Conservation (phyloP, 495 filamentous ascomycete genomes). For the Ascobolus immersus region DNA sequence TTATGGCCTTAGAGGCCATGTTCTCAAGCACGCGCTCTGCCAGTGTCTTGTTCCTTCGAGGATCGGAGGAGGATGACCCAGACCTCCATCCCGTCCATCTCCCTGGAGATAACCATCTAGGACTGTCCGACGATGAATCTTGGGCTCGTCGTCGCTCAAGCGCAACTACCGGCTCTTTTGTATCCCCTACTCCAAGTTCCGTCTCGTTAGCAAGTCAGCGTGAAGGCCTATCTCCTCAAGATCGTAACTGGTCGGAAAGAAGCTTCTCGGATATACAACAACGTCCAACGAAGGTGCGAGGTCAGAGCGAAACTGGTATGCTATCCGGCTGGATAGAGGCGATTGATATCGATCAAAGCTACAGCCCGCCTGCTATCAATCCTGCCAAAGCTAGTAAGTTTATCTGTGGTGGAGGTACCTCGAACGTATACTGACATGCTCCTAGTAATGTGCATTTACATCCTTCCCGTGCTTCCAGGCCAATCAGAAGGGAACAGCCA, state of each 20-base stretch:
- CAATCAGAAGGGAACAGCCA: conserved; percentile 27
- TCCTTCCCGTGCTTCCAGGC: conserved; percentile 32
- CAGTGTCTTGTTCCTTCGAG: conserved; percentile 61
- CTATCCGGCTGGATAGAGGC: conserved; percentile 72
- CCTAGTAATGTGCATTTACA: conserved; percentile 67
- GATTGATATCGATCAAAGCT: conserved; percentile 60
- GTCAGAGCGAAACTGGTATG: conserved; percentile 20
- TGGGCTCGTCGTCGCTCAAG: conserved; percentile 16
- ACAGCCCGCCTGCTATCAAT: conserved; percentile 53
- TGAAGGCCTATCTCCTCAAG: conserved; percentile 11
- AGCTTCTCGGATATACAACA: no score
- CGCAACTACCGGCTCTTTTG: conserved; percentile 28
- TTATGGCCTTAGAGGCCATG: conserved; percentile 76
- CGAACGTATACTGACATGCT: conserved; percentile 6
- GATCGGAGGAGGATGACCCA: conserved; percentile 66
- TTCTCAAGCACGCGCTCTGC: conserved; percentile 73
- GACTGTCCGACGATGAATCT: conserved; percentile 23
- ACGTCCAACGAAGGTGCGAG: conserved; percentile 10
- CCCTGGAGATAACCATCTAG: conserved; percentile 43
- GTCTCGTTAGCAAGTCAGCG: conserved; percentile 30
- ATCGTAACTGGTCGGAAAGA: conserved; percentile 8
- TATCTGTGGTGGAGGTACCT: not conserved
- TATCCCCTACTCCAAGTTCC: conserved; percentile 49
- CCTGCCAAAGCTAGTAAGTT: conserved; percentile 39
- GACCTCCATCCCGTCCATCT: conserved; percentile 63